These are phyloP conservation scores for Cephaloascus albidus DNA, from an alignment of 805 yeast species.

Conservation along the genomic window DNA sequence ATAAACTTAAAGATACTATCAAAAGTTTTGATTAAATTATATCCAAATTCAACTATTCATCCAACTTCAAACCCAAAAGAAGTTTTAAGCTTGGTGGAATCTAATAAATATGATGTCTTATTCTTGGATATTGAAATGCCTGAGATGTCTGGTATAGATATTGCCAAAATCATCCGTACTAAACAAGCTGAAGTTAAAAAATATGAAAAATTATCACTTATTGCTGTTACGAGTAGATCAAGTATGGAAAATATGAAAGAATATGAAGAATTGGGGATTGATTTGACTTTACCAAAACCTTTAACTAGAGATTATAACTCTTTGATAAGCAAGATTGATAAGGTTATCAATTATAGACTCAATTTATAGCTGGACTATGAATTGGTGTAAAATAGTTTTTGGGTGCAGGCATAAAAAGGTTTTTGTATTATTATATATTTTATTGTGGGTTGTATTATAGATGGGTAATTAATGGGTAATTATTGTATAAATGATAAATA, in stretches of 20 bases:
- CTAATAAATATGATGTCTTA: slow-evolving; percentile 16
- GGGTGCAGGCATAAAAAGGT: too few species aligned
- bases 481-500: too few species aligned
- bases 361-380: not conserved
- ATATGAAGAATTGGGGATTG: slow-evolving; percentile 26
- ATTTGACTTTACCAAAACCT: slow-evolving; percentile 31
- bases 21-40: slow-evolving; percentile 20
- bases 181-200: not conserved
- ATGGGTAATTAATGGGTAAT: too few species aligned
- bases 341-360: not conserved
- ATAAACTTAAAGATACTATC: slow-evolving; percentile 27
- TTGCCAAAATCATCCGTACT: slow-evolving; percentile 14
- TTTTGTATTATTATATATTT: too few species aligned
- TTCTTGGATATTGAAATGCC: slow-evolving; percentile 40
- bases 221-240: slow-evolving; percentile 31
- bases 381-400: too few species aligned
- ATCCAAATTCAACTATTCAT: slow-evolving; percentile 23
- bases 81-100: slow-evolving; percentile 11
- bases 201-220: slow-evolving; percentile 17
- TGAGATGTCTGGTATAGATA: slow-evolving; percentile 24
- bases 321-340: not conserved
- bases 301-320: slow-evolving; percentile 7
- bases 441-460: not conserved
- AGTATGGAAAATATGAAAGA: slow-evolving; percentile 16
- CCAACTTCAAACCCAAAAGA: slow-evolving; percentile 9